Evolutionary conservation across 2,329 filamentous ascomycete species (phyloP), one percentile per base, ranked within the genome.

Genomic region (Arthrobotrys conoides): DNA sequence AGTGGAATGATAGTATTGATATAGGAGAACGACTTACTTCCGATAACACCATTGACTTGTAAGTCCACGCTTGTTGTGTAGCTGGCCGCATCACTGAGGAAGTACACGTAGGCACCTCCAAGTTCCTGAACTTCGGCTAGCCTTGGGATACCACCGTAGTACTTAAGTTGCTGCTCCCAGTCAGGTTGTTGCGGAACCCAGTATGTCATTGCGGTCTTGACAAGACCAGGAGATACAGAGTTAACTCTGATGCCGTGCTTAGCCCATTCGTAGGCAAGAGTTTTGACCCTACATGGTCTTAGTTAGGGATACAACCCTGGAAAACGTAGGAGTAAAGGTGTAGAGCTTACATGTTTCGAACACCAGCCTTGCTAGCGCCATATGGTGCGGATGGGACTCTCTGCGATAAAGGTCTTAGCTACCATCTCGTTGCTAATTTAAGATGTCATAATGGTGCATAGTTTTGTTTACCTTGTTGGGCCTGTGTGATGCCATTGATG

Each of bases 191-290:
- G 84, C 20, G 87, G 86, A 3, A 88, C 85, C 82, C 85, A 87
- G 81, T 87, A 87, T 36, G 73, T 94, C 59, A 94, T 84, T 12
- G 92, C 88, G 0, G 91, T 93, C 81, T 93, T 91, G 89, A 93
- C 93, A 81, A 94, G 94, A 0, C 92, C 92, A 0, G 92, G 92
- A 46, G 87, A 90, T 53, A 94, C 87, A 18, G 87, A 89, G 81
- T 94, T 94, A 4, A 92, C 90, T 1, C 90, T 85, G 77, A 94
- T 92, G 0, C 92, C 92, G 82, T 91, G 87, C 0, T 86, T 84
- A 0, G 90, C 90, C 92, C 91, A 94, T 83, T 94, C 92, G 0
- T 90, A 91, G 0, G 91, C 92, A 16, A 94, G 84, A 41, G 73
- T 77, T 48, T 77, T 71, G 9, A 69, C 66, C 73, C 73, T 77